These are phyloP conservation scores for Pseudophaeomoniella oleicola DNA, from an alignment of 2,329 filamentous ascomycete species.

Conservation along the genomic window DNA sequence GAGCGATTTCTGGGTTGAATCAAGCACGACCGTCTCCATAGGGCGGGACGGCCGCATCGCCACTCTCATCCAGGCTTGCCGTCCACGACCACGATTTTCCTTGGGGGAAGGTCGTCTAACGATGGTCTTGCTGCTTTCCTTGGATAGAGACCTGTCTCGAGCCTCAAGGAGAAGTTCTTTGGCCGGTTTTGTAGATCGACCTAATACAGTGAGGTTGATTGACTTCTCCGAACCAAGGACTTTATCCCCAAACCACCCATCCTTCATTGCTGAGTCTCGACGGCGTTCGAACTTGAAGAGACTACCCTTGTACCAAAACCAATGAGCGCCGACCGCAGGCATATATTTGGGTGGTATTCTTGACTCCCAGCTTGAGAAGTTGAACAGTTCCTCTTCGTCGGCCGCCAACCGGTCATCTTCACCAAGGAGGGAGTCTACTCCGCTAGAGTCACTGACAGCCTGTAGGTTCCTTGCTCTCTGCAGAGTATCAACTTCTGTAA, in stretches of 20 bases:
- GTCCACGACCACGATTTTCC: conserved; percentile 13
- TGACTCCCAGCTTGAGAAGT: conserved; percentile 34
- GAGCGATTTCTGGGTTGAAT: conserved; percentile 48
- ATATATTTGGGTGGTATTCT: conserved; percentile 33
- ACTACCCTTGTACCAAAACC: conserved; percentile 27
- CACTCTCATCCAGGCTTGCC: conserved; percentile 9
- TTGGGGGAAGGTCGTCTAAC: conserved; percentile 31
- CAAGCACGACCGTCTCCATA: conserved; percentile 63
- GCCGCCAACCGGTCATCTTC: conserved; percentile 14
- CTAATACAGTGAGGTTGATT: conserved; percentile 31
- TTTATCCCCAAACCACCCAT: conserved; percentile 10
- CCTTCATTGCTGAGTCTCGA: conserved; percentile 14
- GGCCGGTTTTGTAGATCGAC: conserved; percentile 32
- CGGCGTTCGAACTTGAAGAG: conserved; percentile 27
- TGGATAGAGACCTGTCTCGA: conserved; percentile 27
- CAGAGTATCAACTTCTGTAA: conserved; percentile 38
- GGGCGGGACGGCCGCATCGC: conserved; percentile 33
- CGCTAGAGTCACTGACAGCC: conserved; percentile 30
- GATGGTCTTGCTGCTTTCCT: conserved; percentile 27
- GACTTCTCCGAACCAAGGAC: conserved; percentile 21
- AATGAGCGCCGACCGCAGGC: conserved; percentile 31
- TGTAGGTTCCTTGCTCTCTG: conserved; percentile 37
- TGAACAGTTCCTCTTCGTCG: conserved; percentile 28
- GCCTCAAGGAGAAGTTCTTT: conserved; percentile 30
- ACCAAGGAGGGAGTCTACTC: conserved; percentile 16